These are phyloP conservation scores for Colletotrichum camelliae DNA, from an alignment of 2,329 filamentous ascomycete genomes.

Conservation along the genomic window DNA sequence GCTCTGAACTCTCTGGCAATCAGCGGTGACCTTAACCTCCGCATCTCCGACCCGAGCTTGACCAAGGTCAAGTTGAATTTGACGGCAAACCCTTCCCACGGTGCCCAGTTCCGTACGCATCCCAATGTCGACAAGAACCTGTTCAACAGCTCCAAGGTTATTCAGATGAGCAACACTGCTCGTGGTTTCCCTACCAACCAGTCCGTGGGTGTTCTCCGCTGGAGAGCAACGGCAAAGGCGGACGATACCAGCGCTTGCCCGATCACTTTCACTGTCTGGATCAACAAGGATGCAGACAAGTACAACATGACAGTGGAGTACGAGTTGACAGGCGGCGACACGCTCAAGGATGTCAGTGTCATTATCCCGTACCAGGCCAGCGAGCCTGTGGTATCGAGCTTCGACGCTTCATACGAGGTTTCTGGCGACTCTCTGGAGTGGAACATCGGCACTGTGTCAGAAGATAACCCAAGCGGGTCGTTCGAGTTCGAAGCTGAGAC, in stretches of 20 bases:
- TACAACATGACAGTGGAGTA: conserved; percentile 96
- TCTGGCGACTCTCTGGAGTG: conserved; percentile 93
- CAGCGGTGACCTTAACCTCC: conserved; percentile 90
- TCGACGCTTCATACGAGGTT: conserved; percentile 93
- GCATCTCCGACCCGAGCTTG: conserved; percentile 85
- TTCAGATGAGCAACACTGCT: conserved; percentile 87
- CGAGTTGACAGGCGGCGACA: conserved; percentile 82
- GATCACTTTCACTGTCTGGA: conserved; percentile 97
- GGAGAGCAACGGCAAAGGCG: conserved; percentile 83
- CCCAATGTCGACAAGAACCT: conserved; percentile 92
- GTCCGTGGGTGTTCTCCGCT: conserved; percentile 88
- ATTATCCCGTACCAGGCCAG: conserved; percentile 84
- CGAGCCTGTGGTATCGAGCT: conserved; percentile 89
- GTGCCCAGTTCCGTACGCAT: conserved; percentile 92
- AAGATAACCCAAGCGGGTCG: conserved; percentile 80
- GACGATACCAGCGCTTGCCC: conserved; percentile 84
- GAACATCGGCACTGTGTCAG: conserved; percentile 86
- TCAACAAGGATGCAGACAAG: conserved; percentile 84
- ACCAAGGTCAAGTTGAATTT: conserved; percentile 92
- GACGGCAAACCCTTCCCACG: conserved; percentile 76
- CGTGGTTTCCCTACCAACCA: conserved; percentile 96
- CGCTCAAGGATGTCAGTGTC: conserved; percentile 83
- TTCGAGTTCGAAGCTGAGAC: conserved; percentile 96
- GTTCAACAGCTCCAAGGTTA: conserved; percentile 82
- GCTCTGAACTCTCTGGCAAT: conserved; percentile 85